Percentiles rank a stretch among this genome's conserved stretches.
These are phyloP conservation scores for Microdochium trichocladiopsis DNA, from an alignment of 2,329 filamentous ascomycete genomes.

Conservation along the genomic window DNA sequence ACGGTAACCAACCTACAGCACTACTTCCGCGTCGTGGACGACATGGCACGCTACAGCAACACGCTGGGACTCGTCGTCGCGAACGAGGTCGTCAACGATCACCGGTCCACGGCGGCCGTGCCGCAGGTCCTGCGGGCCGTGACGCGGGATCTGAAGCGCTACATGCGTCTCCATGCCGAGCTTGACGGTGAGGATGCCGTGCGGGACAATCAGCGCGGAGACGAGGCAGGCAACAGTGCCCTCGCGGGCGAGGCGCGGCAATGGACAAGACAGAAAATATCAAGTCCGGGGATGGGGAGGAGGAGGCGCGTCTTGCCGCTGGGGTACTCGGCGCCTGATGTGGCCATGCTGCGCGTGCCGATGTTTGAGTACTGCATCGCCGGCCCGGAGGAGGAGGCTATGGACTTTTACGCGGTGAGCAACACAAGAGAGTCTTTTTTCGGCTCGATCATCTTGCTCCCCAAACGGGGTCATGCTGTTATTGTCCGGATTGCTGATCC, in stretches of 20 bases:
- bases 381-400: constrained; percentile 5
- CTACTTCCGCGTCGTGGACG: constrained; percentile 15
- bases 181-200: constrained; percentile 10
- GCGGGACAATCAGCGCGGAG: constrained; percentile 2
- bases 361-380: constrained; percentile 11
- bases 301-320: neutral
- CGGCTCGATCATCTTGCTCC: neutral
- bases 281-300: neutral
- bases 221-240: neutral
- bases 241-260: too few species aligned
- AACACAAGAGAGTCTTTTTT: too few species aligned
- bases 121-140: constrained; percentile 13
- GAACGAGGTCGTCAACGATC: constrained; percentile 9
- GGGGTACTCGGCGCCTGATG: constrained; percentile 1
- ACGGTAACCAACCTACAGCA: constrained; percentile 4
- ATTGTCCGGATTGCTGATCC: neutral
- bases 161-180: constrained; percentile 10
- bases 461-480: too few species aligned
- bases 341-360: neutral
- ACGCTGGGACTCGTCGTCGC: constrained; percentile 16
- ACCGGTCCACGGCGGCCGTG: constrained; percentile 4
- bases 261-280: too few species aligned
- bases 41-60: constrained; percentile 17
- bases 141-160: constrained; percentile 17
- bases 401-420: constrained; percentile 13